Conservation (phyloP, 495 filamentous ascomycete genomes). For the Hypoxylon fragiforme region DNA sequence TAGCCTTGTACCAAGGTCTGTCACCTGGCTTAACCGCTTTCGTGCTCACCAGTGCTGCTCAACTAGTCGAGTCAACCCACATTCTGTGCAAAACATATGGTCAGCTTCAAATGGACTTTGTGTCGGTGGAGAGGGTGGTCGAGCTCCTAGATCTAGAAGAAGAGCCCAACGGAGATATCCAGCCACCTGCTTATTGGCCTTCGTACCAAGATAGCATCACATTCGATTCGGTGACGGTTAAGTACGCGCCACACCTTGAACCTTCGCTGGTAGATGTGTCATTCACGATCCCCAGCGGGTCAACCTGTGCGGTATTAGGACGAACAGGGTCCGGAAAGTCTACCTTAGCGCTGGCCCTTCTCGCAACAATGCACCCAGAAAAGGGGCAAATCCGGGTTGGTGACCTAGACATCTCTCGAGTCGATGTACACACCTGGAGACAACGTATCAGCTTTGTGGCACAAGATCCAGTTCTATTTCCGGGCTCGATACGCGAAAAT, state of each 20-base stretch:
- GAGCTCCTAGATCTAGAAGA: slow-evolving; percentile 75
- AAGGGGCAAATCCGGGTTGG: slow-evolving; percentile 58
- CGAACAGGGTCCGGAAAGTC: slow-evolving; percentile 67
- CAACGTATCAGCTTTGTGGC: slow-evolving; percentile 62
- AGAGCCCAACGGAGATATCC: slow-evolving; percentile 65
- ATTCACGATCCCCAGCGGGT: slow-evolving; percentile 71
- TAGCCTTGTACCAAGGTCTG: slow-evolving; percentile 69
- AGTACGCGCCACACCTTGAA: slow-evolving; percentile 75
- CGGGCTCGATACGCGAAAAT: slow-evolving; percentile 58
- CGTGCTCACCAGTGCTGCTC: slow-evolving; percentile 63
- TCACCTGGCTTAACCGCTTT: slow-evolving; percentile 78
- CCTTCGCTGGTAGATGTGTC: slow-evolving; percentile 66
- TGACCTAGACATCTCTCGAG: slow-evolving; percentile 50
- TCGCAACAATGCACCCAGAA: slow-evolving; percentile 54
- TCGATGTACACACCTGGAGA: slow-evolving; percentile 59
- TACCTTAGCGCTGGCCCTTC: slow-evolving; percentile 59
- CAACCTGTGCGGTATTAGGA: slow-evolving; percentile 68
- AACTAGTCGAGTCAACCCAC: slow-evolving; percentile 71
- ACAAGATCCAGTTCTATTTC: slow-evolving; percentile 64
- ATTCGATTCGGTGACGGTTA: slow-evolving; percentile 75
- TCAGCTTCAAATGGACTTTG: slow-evolving; percentile 85
- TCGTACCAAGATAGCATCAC: slow-evolving; percentile 66
- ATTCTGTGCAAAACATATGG: slow-evolving; percentile 74
- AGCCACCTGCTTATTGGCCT: slow-evolving; percentile 78
- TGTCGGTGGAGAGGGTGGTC: slow-evolving; percentile 81